Evolutionary conservation across 768 basidiomycete genomes (phyloP).

Genomic region (Multifurca ochricompacta): DNA sequence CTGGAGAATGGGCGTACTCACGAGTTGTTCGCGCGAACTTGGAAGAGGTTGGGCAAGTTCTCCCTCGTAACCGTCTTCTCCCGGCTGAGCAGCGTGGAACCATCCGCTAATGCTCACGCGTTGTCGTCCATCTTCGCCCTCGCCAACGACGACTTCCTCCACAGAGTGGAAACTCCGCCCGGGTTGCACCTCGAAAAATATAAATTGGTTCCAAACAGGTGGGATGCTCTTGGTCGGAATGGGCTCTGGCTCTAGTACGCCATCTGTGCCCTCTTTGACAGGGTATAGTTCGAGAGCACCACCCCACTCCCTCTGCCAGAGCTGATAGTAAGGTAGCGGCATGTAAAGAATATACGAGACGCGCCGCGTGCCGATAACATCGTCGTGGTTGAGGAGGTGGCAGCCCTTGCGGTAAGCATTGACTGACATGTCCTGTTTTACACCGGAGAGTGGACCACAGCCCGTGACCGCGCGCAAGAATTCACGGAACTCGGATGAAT

Average conservation of each 20-base stretch:
- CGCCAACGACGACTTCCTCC: conserved; percentile 88
- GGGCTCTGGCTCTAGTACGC: conserved; percentile 59
- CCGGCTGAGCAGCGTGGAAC: conserved; percentile 91
- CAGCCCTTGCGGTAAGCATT: conserved; percentile 87
- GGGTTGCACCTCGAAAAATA: conserved; percentile 89
- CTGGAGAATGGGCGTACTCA: conserved; percentile 35
- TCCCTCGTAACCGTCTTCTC: conserved; percentile 76
- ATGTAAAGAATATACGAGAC: conserved; percentile 97
- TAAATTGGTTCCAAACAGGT: conserved; percentile 84
- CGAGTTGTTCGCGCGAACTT: conserved; percentile 89
- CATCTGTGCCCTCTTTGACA: conserved; percentile 46
- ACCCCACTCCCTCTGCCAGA: conserved; percentile 87
- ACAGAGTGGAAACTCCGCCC: conserved; percentile 95
- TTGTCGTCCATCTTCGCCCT: conserved; percentile 59
- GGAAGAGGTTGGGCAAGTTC: conserved; percentile 42
- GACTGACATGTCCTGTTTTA: conserved; percentile 92
- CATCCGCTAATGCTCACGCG: conserved; percentile 90
- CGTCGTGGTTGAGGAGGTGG: conserved; percentile 96
- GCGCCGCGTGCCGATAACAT: conserved; percentile 89
- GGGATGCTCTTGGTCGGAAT: conserved; percentile 60
- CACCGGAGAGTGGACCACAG: conserved; percentile 85
- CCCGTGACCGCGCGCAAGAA: conserved; percentile 85
- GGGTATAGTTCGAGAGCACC: conserved; percentile 94
- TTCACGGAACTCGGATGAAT: conserved; percentile 71
- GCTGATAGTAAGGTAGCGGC: conserved; percentile 63